Conservation (phyloP, 768 basidiomycete genomes). For the Chalciporus pseudorubinellus region DNA sequence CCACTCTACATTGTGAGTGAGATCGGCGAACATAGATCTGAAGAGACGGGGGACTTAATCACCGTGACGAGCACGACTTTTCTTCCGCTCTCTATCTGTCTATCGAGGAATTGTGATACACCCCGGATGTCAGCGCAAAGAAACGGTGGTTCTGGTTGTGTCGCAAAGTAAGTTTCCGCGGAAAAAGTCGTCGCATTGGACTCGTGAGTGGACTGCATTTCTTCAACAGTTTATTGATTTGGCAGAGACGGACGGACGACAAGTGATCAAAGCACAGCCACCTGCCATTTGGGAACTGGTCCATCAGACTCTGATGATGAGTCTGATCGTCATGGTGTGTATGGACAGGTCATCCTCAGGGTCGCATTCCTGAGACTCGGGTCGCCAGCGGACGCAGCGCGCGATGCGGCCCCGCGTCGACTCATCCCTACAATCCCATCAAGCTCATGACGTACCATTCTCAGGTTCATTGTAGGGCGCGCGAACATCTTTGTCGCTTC, state of each 20-base stretch:
- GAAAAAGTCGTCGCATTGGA: conserved; percentile 51
- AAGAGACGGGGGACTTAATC: conserved; percentile 30
- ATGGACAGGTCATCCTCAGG: no score
- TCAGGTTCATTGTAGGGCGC: no score
- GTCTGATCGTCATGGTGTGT: no score
- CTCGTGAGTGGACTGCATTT: conserved; percentile 19
- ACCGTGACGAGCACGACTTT: conserved; percentile 95
- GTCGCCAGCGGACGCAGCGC: no score
- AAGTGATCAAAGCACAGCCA: conserved; percentile 12
- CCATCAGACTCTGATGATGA: no score
- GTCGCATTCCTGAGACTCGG: no score
- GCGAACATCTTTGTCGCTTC: no score
- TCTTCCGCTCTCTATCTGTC: conserved; percentile 61
- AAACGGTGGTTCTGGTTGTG: conserved; percentile 73
- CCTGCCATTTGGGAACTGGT: not conserved
- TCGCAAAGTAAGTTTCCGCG: conserved; percentile 86
- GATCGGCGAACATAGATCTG: conserved; percentile 10
- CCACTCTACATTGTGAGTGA: conserved; percentile 65
- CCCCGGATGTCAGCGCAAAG: conserved; percentile 65
- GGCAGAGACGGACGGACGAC: not conserved
- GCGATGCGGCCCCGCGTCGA: no score
- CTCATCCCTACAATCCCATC: no score
- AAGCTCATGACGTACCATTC: no score
- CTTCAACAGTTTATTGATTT: not conserved
- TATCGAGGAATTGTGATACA: conserved; percentile 67